Percentiles rank a stretch among this genome's conserved stretches.
phyloP scores from a whole-genome alignment of 1,284 basidiomycete genomes.

The Stereum hirsutum region DNA sequence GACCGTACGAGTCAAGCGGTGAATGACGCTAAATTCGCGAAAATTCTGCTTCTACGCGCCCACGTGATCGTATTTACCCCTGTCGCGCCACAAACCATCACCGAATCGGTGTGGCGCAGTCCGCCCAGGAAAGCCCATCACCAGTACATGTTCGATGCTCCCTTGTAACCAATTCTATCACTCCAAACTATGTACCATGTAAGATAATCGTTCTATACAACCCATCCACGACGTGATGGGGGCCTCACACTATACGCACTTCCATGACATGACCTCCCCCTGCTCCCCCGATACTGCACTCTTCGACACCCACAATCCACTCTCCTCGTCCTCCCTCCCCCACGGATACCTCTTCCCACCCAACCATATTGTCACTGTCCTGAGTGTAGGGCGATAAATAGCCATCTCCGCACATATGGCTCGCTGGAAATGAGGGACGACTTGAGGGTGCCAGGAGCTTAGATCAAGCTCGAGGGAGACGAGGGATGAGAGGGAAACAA shows the following conservation, averaged over 20 bases:
- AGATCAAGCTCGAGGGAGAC: slow-evolving; percentile 21
- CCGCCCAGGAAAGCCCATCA: not conserved
- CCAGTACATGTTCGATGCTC: not conserved
- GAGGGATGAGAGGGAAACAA: slow-evolving; percentile 18
- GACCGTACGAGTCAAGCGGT: too few species aligned
- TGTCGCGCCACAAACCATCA: too few species aligned
- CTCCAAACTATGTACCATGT: not conserved
- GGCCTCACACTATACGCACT: not conserved
- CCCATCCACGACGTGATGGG: not conserved
- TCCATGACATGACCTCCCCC: not conserved
- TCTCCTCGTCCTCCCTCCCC: not conserved
- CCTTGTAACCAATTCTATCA: not conserved
- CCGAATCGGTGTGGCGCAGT: too few species aligned
- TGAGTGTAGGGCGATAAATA: slow-evolving; percentile 19
- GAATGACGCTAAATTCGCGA: too few species aligned
- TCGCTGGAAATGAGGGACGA: slow-evolving; percentile 16
- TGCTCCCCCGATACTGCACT: not conserved
- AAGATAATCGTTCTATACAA: not conserved
- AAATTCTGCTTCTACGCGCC: too few species aligned
- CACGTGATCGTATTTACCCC: too few species aligned
- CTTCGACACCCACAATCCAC: not conserved
- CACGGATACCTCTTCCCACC: slow-evolving; percentile 10
- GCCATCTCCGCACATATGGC: slow-evolving; percentile 20
- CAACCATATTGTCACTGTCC: slow-evolving; percentile 19
- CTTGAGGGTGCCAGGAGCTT: slow-evolving; percentile 17